phyloP scores from a whole-genome alignment of 306 rosid species.

The Castanopsis chinensis region DNA sequence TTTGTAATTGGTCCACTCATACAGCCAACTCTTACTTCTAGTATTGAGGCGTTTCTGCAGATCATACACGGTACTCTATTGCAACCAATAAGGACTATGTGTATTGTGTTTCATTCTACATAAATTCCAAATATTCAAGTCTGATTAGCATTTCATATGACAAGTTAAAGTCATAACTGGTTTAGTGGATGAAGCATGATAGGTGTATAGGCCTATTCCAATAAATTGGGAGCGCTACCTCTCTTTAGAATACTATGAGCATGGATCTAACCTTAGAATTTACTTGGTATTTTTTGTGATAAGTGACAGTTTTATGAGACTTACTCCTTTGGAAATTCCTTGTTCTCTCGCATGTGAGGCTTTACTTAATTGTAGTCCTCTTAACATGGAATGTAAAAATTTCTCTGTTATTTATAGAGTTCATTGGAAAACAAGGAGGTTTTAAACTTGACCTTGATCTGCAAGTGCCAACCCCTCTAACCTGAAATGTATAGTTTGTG shows the following conservation, averaged over 20 bases:
- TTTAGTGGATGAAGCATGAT: no score
- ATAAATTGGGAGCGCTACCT: neutral
- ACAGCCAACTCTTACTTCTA: slow-evolving; percentile 19
- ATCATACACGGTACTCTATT: neutral
- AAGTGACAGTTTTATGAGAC: neutral
- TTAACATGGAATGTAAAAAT: neutral
- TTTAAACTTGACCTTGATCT: neutral
- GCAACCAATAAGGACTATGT: neutral
- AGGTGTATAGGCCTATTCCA: neutral
- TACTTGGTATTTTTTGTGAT: neutral
- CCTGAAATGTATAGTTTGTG: neutral
- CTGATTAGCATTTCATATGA: no score
- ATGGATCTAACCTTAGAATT: neutral
- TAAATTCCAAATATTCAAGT: neutral
- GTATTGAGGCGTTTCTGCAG: neutral
- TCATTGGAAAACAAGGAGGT: neutral
- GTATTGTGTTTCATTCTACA: neutral
- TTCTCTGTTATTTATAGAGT: neutral
- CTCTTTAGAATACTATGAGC: neutral
- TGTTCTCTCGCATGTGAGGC: neutral
- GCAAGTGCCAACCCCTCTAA: no score
- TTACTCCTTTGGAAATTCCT: neutral
- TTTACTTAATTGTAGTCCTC: neutral
- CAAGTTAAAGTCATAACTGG: no score
- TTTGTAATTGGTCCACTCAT: slow-evolving; percentile 19